A percentile compares a stretch with the other conserved stretches of the same genome.
Conservation (phyloP, 106 monocot genomes). For the Apostasia ramifera region DNA sequence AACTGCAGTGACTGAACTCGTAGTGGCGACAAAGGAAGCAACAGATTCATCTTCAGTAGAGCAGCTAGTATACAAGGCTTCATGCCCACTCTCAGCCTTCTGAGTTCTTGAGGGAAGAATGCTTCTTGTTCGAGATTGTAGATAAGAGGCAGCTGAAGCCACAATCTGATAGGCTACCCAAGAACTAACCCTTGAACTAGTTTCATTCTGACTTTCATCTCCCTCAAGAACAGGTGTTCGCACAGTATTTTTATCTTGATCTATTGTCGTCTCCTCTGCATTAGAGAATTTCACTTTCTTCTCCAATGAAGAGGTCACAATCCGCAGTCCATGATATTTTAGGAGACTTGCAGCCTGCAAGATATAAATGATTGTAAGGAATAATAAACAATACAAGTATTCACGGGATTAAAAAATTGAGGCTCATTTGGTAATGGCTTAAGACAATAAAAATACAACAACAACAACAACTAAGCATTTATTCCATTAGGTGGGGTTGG, state of each 20-base stretch:
- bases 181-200: constrained; percentile 19
- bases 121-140: constrained; percentile 37
- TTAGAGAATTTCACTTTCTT: constrained; percentile 25
- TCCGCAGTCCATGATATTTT: constrained; percentile 39
- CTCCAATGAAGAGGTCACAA: constrained; percentile 76
- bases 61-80: background rate
- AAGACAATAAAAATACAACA: background rate
- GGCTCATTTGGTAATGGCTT: background rate
- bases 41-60: constrained; percentile 1
- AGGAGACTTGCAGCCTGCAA: constrained; percentile 49
- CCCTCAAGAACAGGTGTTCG: background rate
- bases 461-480: background rate
- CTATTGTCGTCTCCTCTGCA: constrained; percentile 2
- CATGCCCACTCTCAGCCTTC: background rate
- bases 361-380: background rate
- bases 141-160: constrained; percentile 72
- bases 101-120: constrained; percentile 28
- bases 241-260: constrained; percentile 1
- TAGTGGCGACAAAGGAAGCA: constrained; percentile 62
- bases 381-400: background rate
- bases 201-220: constrained; percentile 7
- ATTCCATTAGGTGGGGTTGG: no score
- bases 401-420: background rate
- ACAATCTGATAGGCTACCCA: constrained; percentile 34
- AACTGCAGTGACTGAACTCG: constrained; percentile 74